Evolutionary conservation across 371 early-diverging fungal genomes (phyloP).

Genomic region (Mucor irregularis): DNA sequence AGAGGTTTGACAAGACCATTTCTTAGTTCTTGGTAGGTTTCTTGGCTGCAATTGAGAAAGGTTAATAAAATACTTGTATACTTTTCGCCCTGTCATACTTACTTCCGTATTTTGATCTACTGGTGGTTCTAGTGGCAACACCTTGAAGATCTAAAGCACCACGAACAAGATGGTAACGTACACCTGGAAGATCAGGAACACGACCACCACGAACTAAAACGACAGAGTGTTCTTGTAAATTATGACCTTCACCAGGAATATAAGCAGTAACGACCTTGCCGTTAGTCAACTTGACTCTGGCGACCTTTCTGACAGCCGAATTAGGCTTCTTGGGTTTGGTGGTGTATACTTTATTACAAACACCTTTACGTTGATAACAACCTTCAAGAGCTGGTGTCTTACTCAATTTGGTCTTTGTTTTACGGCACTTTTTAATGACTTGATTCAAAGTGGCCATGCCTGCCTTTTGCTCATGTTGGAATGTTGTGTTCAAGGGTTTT

Average conservation of each 20-base stretch:
- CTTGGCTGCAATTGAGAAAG: conserved; percentile 31
- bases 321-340: conserved; percentile 94
- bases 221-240: conserved; percentile 96
- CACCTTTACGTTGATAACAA: conserved; percentile 90
- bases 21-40: conserved; percentile 46
- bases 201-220: conserved; percentile 94
- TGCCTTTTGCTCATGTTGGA: conserved; percentile 31
- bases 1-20: neutral
- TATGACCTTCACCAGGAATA: conserved; percentile 98
- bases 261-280: conserved; percentile 91
- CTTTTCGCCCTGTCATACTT: conserved; percentile 45
- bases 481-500: conserved; percentile 8
- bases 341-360: conserved; percentile 93
- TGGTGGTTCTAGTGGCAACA: conserved; percentile 82
- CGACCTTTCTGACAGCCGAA: conserved; percentile 89
- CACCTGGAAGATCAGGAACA: conserved; percentile 97
- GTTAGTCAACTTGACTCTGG: conserved; percentile 83
- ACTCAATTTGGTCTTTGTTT: conserved; percentile 62
- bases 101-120: conserved; percentile 93
- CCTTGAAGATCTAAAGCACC: conserved; percentile 95
- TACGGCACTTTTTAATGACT: conserved; percentile 88
- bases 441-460: conserved; percentile 94
- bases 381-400: conserved; percentile 89
- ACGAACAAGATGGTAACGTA: conserved; percentile 91
- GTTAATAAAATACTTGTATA: neutral